Conservation (phyloP, 2,329 filamentous ascomycete species). For the Metarhizium humberi region DNA sequence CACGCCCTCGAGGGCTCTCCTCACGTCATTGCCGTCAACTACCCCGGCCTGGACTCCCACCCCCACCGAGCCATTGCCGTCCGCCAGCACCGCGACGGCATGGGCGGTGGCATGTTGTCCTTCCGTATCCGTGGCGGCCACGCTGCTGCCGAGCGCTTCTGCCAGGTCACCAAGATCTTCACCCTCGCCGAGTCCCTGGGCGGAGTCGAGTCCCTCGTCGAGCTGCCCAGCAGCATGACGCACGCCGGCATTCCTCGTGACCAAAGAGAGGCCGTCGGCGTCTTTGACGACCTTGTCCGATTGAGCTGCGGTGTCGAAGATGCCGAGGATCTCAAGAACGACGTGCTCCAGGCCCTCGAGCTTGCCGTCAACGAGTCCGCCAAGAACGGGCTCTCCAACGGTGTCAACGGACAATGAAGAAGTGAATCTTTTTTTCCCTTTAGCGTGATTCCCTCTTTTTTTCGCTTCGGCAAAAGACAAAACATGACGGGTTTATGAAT, state of each 20-base stretch:
- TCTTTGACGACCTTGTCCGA: conserved; percentile 89
- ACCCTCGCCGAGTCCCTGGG: conserved; percentile 88
- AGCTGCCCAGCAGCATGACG: conserved; percentile 93
- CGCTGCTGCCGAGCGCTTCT: conserved; percentile 82
- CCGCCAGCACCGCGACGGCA: conserved; percentile 86
- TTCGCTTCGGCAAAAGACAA: too few species aligned
- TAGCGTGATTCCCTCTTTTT: too few species aligned
- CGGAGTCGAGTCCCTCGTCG: conserved; percentile 83
- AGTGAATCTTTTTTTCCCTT: neutral
- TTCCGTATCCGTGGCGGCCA: conserved; percentile 89
- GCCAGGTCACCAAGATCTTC: conserved; percentile 80
- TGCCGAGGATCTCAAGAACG: conserved; percentile 68
- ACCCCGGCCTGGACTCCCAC: conserved; percentile 83
- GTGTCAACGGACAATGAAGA: conserved; percentile 16
- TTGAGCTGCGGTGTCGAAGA: conserved; percentile 95
- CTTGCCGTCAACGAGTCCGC: conserved; percentile 45
- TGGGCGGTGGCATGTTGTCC: conserved; percentile 95
- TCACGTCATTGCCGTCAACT: conserved; percentile 85
- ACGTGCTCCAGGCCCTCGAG: conserved; percentile 77
- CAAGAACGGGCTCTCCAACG: conserved; percentile 19
- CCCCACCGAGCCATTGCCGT: conserved; percentile 75
- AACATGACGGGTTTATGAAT: neutral
- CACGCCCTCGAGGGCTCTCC: conserved; percentile 67
- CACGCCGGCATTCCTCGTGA: conserved; percentile 90
- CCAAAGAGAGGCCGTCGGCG: conserved; percentile 83